phyloP scores from a whole-genome alignment of 768 basidiomycete genomes.

The Sarcomyxa edulis region DNA sequence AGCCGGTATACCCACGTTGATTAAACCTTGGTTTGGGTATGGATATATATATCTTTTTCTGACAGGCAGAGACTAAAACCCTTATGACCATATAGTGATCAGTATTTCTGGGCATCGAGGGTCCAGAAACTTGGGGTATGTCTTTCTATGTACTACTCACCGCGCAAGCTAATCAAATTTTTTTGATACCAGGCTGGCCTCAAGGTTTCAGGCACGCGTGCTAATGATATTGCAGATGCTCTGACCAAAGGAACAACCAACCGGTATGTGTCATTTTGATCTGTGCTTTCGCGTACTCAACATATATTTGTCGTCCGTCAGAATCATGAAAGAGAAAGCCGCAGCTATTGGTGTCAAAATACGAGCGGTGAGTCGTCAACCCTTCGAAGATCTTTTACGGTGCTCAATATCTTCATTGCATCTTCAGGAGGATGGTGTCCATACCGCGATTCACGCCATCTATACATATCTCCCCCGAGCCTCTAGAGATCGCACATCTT shows the following conservation, averaged over 20 bases:
- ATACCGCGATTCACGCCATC: conserved; percentile 49
- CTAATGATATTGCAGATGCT: conserved; percentile 46
- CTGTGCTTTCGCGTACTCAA: background rate
- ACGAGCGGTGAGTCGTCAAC: conserved; percentile 19
- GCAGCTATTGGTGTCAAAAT: conserved; percentile 32
- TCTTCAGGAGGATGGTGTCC: conserved; percentile 51
- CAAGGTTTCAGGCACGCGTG: conserved; percentile 40
- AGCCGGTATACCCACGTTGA: conserved; percentile 61
- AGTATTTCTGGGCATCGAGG: conserved; percentile 61
- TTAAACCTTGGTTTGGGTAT: conserved; percentile 60
- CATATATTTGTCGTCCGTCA: conserved; percentile 12
- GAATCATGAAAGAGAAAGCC: conserved; percentile 60
- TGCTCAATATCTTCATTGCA: background rate
- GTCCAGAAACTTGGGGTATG: conserved; percentile 58
- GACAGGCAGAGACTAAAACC: background rate
- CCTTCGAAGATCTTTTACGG: background rate
- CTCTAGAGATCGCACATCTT: conserved; percentile 10
- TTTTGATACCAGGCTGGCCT: conserved; percentile 36
- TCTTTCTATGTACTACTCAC: conserved; percentile 4
- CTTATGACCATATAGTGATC: conserved; percentile 37
- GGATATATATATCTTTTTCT: background rate
- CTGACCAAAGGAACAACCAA: conserved; percentile 50
- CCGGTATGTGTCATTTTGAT: conserved; percentile 27
- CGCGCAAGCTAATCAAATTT: background rate
- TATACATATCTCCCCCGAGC: conserved; percentile 44